phyloP scores from a whole-genome alignment of 345 rosid species.

The Salix viminalis region DNA sequence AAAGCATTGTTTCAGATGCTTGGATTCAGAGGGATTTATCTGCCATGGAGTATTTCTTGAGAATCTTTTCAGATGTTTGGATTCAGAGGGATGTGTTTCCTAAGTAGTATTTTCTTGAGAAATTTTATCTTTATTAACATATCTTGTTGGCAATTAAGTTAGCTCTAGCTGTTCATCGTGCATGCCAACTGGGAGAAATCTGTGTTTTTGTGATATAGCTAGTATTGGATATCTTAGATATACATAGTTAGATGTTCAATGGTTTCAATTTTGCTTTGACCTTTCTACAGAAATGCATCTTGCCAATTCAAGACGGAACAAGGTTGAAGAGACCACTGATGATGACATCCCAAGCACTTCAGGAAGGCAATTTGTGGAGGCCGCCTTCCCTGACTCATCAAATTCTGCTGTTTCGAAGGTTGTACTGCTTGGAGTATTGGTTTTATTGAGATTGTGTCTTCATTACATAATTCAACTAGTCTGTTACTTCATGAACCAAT shows the following conservation, averaged over 20 bases:
- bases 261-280: conserved; percentile 15
- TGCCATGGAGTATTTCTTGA: neutral
- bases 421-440: neutral
- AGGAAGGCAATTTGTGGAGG: conserved; percentile 66
- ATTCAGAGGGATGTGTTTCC: neutral
- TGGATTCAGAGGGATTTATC: neutral
- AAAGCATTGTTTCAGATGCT: neutral
- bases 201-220: too few relatives aligned
- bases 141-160: neutral
- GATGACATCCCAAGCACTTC: conserved; percentile 76
- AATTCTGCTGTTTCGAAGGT: conserved; percentile 46
- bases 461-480: neutral
- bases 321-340: conserved; percentile 54
- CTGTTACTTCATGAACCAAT: neutral
- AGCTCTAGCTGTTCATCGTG: neutral
- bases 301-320: conserved; percentile 65
- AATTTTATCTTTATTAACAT: neutral
- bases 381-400: conserved; percentile 20
- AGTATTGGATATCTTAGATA: neutral
- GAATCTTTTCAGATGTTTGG: neutral
- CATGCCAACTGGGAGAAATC: too few relatives aligned
- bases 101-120: neutral
- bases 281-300: conserved; percentile 64
- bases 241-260: neutral
- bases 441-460: neutral